A percentile compares a stretch with the other conserved stretches of the same genome.
Conservation (phyloP, 2,329 filamentous ascomycete species). For the Hypocreales sp. region DNA sequence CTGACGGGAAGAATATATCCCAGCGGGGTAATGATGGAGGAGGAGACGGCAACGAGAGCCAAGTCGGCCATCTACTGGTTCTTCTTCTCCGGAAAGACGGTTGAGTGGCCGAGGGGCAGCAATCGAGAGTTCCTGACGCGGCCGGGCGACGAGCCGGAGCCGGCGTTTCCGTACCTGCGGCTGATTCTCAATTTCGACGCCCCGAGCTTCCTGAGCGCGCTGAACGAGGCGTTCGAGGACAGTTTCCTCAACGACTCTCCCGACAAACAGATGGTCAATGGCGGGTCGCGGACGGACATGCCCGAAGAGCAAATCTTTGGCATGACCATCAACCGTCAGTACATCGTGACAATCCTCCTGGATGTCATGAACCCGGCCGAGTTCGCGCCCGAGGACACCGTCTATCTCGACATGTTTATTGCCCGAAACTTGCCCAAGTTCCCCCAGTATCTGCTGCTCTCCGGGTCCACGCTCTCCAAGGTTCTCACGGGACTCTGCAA, state of each 20-base stretch:
- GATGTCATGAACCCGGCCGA: conserved; percentile 73
- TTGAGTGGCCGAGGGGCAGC: conserved; percentile 57
- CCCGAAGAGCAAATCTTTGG: conserved; percentile 52
- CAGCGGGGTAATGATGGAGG: conserved; percentile 59
- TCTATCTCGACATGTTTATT: conserved; percentile 98
- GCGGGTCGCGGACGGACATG: conserved; percentile 30
- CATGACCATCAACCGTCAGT: conserved; percentile 73
- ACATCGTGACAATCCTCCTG: conserved; percentile 77
- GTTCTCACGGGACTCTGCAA: conserved; percentile 72
- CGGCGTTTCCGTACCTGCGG: conserved; percentile 72
- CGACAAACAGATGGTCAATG: conserved; percentile 44
- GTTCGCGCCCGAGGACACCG: conserved; percentile 67
- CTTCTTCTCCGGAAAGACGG: conserved; percentile 71
- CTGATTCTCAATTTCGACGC: conserved; percentile 79
- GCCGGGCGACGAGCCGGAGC: conserved; percentile 40
- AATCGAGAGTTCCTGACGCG: conserved; percentile 45
- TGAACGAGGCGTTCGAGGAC: conserved; percentile 97
- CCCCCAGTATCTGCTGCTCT: conserved; percentile 83
- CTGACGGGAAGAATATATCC: conserved; percentile 88
- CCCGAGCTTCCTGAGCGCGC: conserved; percentile 79
- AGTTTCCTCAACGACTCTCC: conserved; percentile 73
- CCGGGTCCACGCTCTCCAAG: conserved; percentile 69
- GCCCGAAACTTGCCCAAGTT: conserved; percentile 93
- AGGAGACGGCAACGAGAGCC: conserved; percentile 56
- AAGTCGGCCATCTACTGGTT: conserved; percentile 89